Percentiles rank a stretch among this genome's conserved stretches.
Evolutionary conservation across 441 rosid genomes (phyloP).

Genomic region (Populus hybrid): DNA sequence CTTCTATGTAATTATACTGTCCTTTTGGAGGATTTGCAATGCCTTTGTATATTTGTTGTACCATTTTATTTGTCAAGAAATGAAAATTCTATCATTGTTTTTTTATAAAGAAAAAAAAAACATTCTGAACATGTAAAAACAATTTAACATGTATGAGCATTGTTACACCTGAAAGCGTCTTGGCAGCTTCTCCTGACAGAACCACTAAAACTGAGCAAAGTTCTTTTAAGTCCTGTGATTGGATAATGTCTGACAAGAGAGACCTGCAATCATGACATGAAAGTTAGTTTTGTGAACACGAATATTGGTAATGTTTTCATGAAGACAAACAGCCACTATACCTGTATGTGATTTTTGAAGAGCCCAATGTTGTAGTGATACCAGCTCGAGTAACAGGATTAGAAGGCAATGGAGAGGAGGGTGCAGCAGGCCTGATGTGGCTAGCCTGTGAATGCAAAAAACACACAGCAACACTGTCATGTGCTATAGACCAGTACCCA

Average conservation of each 20-base stretch:
- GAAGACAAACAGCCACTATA: constrained; percentile 26
- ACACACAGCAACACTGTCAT: too few species aligned
- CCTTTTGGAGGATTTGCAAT: neutral
- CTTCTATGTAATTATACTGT: neutral
- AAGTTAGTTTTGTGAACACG: constrained; percentile 35
- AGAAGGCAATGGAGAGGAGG: constrained; percentile 48
- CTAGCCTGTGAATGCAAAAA: constrained; percentile 45
- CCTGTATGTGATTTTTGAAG: constrained; percentile 88
- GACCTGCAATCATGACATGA: constrained; percentile 57
- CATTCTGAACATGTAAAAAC: too few species aligned
- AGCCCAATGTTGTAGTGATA: constrained; percentile 35
- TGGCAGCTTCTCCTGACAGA: constrained; percentile 72
- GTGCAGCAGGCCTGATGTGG: constrained; percentile 49
- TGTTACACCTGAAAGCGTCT: constrained; percentile 63
- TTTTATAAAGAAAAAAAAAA: too few species aligned
- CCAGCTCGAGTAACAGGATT: constrained; percentile 54
- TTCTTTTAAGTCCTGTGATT: constrained; percentile 87
- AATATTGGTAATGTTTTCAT: constrained; percentile 13
- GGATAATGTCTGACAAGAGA: constrained; percentile 90
- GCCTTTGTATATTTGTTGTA: neutral
- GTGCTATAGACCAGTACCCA: neutral
- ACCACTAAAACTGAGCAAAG: constrained; percentile 96
- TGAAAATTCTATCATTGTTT: neutral
- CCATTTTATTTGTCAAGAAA: neutral
- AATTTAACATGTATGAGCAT: neutral